These are phyloP conservation scores for Solanum hybrid DNA, from an alignment of 305 asterid species.

Conservation along the genomic window DNA sequence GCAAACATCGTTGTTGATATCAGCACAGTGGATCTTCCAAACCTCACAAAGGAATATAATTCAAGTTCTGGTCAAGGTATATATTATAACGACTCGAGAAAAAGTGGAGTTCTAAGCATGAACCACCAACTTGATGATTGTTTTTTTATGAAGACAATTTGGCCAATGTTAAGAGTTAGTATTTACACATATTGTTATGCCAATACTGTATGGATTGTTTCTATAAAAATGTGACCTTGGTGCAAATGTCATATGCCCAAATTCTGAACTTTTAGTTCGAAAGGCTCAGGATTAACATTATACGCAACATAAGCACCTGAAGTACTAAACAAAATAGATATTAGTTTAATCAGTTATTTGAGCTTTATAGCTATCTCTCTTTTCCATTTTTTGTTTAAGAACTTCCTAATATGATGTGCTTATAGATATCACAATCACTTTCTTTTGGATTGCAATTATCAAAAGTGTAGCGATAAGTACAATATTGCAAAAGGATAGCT, in stretches of 20 bases:
- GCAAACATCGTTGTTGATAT: neutral
- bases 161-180: neutral
- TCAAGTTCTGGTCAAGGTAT: neutral
- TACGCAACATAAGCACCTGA: no score
- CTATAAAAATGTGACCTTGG: neutral
- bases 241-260: neutral
- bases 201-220: neutral
- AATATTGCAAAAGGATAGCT: neutral
- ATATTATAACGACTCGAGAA: neutral
- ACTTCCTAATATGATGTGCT: no score
- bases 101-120: neutral
- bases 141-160: no score
- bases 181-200: neutral
- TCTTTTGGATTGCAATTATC: neutral
- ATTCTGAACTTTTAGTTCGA: neutral
- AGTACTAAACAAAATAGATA: no score
- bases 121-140: neutral
- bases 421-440: neutral
- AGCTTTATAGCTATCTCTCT: no score
- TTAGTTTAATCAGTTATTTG: no score
- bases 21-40: no score
- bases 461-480: neutral
- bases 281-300: no score
- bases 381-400: no score
- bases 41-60: neutral